Conservation (phyloP, 306 rosid genomes). For the Crataegus laevigata region DNA sequence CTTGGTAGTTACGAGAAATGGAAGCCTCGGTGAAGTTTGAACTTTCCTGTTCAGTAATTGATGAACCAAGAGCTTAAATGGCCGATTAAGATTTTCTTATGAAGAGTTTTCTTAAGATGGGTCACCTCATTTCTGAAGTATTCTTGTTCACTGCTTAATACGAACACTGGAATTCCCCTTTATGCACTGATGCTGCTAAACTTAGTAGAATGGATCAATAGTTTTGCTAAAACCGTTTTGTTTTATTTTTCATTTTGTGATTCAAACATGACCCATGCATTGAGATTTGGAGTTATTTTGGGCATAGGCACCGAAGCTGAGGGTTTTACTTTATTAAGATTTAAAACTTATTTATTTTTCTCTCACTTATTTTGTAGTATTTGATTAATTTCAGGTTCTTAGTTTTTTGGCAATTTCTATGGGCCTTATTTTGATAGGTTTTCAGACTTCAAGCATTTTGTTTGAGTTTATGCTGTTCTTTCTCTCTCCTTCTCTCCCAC, state of each 20-base stretch:
- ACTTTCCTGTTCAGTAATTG: not conserved
- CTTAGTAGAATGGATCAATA: not conserved
- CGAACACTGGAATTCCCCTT: not conserved
- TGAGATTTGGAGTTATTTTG: not conserved
- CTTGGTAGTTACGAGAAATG: not conserved
- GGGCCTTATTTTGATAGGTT: not conserved
- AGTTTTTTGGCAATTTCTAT: not conserved
- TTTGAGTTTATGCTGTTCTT: not conserved
- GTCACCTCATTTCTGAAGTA: not conserved
- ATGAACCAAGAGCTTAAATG: not conserved
- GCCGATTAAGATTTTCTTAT: not conserved
- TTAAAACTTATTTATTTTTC: not conserved
- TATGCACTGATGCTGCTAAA: not conserved
- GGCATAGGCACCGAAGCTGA: not conserved
- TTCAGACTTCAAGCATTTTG: not conserved
- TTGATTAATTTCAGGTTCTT: not conserved
- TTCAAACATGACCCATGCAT: not conserved
- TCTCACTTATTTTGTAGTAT: not conserved
- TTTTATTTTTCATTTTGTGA: not conserved
- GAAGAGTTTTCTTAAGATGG: not conserved
- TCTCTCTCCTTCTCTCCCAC: not conserved
- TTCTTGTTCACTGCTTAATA: not conserved
- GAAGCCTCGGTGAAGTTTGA: not conserved
- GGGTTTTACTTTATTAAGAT: not conserved
- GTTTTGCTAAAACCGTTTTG: not conserved